Base-by-base conservation (phyloP, 164 flowering plant genomes). In the Berberis vulgaris region DNA sequence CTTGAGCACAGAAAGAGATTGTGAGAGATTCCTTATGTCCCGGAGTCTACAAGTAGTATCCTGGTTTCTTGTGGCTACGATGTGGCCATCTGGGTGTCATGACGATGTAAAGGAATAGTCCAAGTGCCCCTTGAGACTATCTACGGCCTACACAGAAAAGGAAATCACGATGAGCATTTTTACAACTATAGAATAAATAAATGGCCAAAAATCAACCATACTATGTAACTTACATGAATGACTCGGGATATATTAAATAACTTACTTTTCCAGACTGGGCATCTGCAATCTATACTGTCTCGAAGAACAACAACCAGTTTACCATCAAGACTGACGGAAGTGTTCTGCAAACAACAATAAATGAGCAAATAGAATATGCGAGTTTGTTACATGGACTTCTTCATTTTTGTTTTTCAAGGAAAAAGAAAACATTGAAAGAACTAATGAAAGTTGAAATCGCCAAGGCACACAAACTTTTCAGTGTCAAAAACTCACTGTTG, bases 21-120 rank as follows among this genome's bases (percentile, higher is more conserved):
- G 91, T 0, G 97, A 88, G 4, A 77, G 65, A 61, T 93, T 93
- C 67, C 98, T 79, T 49, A 88, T 73, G 68, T 93, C 98, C 97
- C 98, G 90, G 13, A 93, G 74, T 67, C 98, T 76, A 80, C 98
- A 93, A 0, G 98, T 88, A 2, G 83, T 90, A 74, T 93, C 97
- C 63, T 93, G 98, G 67, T 87, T 93, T 40, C 98, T 96, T 42
- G 98, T 90, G 2, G 98, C 98, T 58, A 93, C 70, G 38, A 84
- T 80, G 11, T 61, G 68, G 11, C 98, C 97, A 74, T 86, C 81
- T 1, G 96, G 98, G 70, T 90, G 96, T 97, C 98, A 93, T 1
- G 97, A 96, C 4, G 98, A 93, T 3, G 98, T 54, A 74, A 93
- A 90, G 1, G 97, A 88, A 65, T 93, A 90, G 71, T 93, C 98